phyloP scores from a whole-genome alignment of 371 early-diverging fungal genomes.

The Mortierella sp. region DNA sequence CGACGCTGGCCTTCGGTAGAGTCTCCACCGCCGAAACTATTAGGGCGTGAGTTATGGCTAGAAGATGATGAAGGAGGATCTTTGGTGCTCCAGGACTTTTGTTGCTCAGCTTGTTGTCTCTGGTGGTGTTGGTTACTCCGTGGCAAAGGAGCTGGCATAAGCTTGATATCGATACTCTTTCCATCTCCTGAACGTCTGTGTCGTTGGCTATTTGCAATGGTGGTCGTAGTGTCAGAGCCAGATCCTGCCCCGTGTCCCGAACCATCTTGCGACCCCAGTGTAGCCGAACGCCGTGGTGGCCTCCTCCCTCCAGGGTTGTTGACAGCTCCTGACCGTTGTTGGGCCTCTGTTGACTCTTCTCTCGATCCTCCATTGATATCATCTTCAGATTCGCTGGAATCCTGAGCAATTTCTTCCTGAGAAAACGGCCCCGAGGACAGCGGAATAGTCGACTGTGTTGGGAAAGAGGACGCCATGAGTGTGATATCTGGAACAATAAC shows the following conservation, averaged over 20 bases:
- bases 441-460: constrained; percentile 15
- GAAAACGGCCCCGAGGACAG: constrained; percentile 26
- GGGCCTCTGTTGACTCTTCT: not conserved
- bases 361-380: not conserved
- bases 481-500: constrained; percentile 46
- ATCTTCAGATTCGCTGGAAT: not conserved
- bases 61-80: constrained; percentile 2
- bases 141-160: constrained; percentile 46
- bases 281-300: constrained; percentile 30
- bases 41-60: constrained; percentile 15
- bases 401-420: not conserved
- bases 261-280: constrained; percentile 28
- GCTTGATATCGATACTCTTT: constrained; percentile 31
- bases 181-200: constrained; percentile 2
- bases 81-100: not conserved
- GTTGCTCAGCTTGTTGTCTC: constrained; percentile 38
- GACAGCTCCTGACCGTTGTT: constrained; percentile 7
- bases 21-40: constrained; percentile 16
- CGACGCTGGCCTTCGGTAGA: constrained; percentile 7
- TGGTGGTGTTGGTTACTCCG: constrained; percentile 45
- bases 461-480: constrained; percentile 45
- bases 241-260: constrained; percentile 28
- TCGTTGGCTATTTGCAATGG: constrained; percentile 8
- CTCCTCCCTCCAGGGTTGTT: constrained; percentile 8
- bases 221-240: constrained; percentile 14